These are phyloP conservation scores for Penicillium coffeae DNA, from an alignment of 495 filamentous ascomycete genomes.

Conservation along the genomic window DNA sequence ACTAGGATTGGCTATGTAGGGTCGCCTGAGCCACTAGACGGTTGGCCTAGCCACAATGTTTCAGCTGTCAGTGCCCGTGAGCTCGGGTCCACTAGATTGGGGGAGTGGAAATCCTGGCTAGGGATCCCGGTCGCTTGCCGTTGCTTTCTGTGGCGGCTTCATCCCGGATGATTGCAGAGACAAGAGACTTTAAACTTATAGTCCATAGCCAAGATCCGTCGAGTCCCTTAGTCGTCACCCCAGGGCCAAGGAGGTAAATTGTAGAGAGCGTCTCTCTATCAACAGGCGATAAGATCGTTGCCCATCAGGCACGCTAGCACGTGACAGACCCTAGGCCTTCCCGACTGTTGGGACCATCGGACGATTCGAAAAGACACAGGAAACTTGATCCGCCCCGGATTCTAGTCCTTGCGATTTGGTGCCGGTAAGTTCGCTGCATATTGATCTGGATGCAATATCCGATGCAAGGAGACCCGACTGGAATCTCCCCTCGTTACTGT, in stretches of 20 bases:
- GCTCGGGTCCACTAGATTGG: not conserved
- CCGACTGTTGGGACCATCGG: slow-evolving; percentile 4
- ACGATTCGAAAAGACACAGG: slow-evolving; percentile 7
- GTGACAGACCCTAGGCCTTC: slow-evolving; percentile 9
- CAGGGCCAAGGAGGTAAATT: too few relatives aligned
- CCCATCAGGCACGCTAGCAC: slow-evolving; percentile 2
- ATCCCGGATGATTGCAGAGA: too few relatives aligned
- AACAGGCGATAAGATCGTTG: not conserved
- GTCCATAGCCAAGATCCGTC: too few relatives aligned
- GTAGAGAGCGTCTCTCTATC: too few relatives aligned
- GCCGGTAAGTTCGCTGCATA: slow-evolving; percentile 2
- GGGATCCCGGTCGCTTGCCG: not conserved
- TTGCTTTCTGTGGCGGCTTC: not conserved
- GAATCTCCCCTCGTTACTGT: slow-evolving; percentile 12
- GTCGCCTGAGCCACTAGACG: not conserved
- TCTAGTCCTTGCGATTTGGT: slow-evolving; percentile 5
- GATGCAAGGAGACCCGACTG: slow-evolving; percentile 9
- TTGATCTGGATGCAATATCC: slow-evolving; percentile 2
- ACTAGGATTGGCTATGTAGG: not conserved
- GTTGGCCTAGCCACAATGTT: not conserved
- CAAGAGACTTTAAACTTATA: too few relatives aligned
- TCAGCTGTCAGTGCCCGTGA: slow-evolving; percentile 1
- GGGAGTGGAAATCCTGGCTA: not conserved
- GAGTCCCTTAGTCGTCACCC: too few relatives aligned
- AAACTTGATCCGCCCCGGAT: not conserved